Evolutionary conservation across 208 protist genomes (phyloP).

Genomic region (Naegleria lovaniensis): DNA sequence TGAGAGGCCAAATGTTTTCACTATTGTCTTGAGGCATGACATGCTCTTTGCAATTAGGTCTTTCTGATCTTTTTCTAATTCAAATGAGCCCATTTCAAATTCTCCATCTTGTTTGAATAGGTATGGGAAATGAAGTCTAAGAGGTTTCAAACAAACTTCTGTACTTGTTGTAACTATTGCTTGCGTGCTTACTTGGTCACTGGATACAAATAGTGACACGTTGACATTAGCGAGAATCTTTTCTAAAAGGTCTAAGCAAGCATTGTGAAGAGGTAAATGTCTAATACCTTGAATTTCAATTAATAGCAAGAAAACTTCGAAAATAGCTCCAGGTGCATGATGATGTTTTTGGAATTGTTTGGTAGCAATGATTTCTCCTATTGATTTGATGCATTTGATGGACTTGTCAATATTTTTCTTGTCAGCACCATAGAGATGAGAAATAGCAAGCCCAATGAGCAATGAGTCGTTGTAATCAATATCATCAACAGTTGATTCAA

Average conservation of each 20-base stretch:
- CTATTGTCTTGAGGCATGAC: neutral
- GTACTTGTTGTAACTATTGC: neutral
- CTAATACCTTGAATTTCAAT: neutral
- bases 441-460: neutral
- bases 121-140: conserved; percentile 10
- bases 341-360: neutral
- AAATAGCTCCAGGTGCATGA: neutral
- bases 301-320: conserved; percentile 6
- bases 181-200: neutral
- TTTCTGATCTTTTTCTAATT: neutral
- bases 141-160: conserved; percentile 13
- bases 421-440: neutral
- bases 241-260: neutral
- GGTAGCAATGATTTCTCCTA: neutral
- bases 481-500: neutral
- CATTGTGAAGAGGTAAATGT: neutral
- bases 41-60: neutral
- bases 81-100: neutral
- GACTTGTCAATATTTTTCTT: neutral
- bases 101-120: conserved; percentile 8
- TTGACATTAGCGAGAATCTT: neutral
- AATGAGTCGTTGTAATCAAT: neutral
- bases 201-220: neutral
- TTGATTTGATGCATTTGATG: neutral
- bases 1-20: neutral